Evolutionary conservation across 2,329 filamentous ascomycete species (phyloP), one percentile per base, ranked within the genome.

Genomic region (Drechslerella coelobrocha): DNA sequence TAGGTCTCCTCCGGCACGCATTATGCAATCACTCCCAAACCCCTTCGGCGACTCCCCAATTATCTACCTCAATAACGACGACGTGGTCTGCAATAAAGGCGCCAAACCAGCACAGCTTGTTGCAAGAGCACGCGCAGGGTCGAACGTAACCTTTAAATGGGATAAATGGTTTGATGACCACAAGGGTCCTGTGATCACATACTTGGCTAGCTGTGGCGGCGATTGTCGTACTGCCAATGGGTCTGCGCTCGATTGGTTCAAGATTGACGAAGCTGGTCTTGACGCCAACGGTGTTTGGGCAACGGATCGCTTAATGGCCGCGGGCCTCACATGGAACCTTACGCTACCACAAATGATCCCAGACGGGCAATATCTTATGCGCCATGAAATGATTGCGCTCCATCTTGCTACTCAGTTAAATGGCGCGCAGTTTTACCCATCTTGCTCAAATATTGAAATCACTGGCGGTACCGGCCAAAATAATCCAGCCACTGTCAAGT

Each of bases 351-450:
- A 52, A 23, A 75, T 73, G 23, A 74, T 80, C 51, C 77, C 76
- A n/a, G 63, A 77, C 7, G 78, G 79, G 19, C 75, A 78, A 72
- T 85, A 85, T 72, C 82, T 85, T 31, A 75, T 85, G 26, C 79
- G 84, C 1, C 83, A 85, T 73, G 84, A 85, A 76, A 79, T 81
- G 48, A 81, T 82, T 61, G 84, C 80, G 0, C 76, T 84, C 12
- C 83, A 84, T 59, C 75, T 77, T 0, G 79, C 79, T 1, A 73
- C 75, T 10, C 77, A 78, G 12, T 69, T 76, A 1, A 81, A 82
- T 55, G 82, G 82, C 21, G 82, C 82, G 0, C 83, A 82, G 78
- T 80, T 79, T 75, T 84, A 82, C 76, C 82, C 79, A 26, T 81
- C 83, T 77, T 85, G 83, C 74, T 74, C 83, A 60, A 83, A 83